phyloP scores from a whole-genome alignment of 2,329 filamentous ascomycete species.

The Calonectria naviculata region DNA sequence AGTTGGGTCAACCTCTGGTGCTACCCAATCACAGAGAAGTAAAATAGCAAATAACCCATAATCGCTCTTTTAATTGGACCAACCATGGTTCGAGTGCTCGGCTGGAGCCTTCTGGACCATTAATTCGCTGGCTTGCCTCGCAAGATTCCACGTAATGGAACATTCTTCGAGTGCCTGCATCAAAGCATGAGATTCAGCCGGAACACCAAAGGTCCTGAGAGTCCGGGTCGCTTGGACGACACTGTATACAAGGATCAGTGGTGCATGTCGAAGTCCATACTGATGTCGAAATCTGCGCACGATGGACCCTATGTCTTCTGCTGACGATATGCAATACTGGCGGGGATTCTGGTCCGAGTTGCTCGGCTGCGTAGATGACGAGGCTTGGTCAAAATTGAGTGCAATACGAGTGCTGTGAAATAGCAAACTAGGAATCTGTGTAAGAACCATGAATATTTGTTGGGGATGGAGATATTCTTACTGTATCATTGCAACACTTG shows the following conservation, averaged over 20 bases:
- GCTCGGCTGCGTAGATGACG: not conserved
- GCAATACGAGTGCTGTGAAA: conserved; percentile 39
- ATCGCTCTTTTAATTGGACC: too few species aligned
- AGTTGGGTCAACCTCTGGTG: too few species aligned
- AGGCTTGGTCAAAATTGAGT: conserved; percentile 35
- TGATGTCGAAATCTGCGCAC: conserved; percentile 34
- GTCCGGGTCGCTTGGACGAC: conserved; percentile 35
- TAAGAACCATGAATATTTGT: not conserved
- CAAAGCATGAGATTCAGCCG: conserved; percentile 12
- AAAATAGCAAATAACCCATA: too few species aligned
- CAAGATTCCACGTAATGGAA: conserved; percentile 18
- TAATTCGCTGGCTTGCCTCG: not conserved
- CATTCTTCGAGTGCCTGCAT: conserved; percentile 21
- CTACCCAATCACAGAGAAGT: too few species aligned
- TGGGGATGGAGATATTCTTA: not conserved
- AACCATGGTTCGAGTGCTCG: too few species aligned
- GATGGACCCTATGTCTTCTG: conserved; percentile 34
- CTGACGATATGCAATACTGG: conserved; percentile 32
- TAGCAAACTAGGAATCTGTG: conserved; percentile 11
- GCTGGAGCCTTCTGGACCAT: not conserved
- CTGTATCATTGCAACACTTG: conserved; percentile 36
- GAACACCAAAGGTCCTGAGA: not conserved
- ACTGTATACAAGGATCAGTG: conserved; percentile 38
- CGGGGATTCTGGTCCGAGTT: conserved; percentile 10
- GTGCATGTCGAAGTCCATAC: conserved; percentile 32